Evolutionary conservation across 2,329 filamentous ascomycete species (phyloP).

Genomic region (Fusarium stilboides): DNA sequence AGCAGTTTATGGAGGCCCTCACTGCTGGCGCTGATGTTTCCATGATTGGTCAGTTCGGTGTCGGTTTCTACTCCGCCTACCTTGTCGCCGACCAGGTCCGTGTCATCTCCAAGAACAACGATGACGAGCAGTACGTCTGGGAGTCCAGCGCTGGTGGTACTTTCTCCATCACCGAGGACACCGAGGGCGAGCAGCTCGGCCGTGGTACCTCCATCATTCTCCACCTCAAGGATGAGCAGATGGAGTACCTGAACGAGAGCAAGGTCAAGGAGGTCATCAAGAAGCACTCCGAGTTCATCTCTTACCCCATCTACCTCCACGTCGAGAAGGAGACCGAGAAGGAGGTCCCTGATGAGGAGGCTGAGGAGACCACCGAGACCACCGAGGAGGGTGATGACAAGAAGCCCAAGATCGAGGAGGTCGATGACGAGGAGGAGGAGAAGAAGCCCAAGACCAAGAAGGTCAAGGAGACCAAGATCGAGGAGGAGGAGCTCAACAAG

Average conservation of each 20-base stretch:
- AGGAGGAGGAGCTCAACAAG: constrained; percentile 99
- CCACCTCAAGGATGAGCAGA: constrained; percentile 99
- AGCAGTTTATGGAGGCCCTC: constrained; percentile 99
- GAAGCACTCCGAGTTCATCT: constrained; percentile 99
- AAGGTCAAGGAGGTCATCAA: constrained; percentile 99
- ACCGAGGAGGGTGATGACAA: constrained; percentile 82
- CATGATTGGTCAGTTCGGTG: constrained; percentile 99
- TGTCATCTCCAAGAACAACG: constrained; percentile 98
- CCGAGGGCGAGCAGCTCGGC: constrained; percentile 89
- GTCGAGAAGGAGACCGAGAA: constrained; percentile 99
- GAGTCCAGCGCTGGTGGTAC: constrained; percentile 97
- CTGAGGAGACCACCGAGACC: constrained; percentile 74
- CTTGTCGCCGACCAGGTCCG: constrained; percentile 97
- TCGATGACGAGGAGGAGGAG: constrained; percentile 88
- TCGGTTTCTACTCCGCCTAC: constrained; percentile 99
- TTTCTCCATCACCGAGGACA: constrained; percentile 93
- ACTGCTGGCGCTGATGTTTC: constrained; percentile 98
- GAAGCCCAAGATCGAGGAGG: constrained; percentile 96
- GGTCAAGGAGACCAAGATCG: constrained; percentile 97
- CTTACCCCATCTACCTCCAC: constrained; percentile 99
- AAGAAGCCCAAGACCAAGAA: constrained; percentile 99
- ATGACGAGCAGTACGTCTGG: constrained; percentile 99
- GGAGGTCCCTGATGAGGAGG: constrained; percentile 97
- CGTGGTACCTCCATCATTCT: constrained; percentile 98
- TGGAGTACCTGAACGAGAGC: constrained; percentile 97